Base-by-base conservation (phyloP, 352 stramenopile genomes). In the Peronospora destructor region DNA sequence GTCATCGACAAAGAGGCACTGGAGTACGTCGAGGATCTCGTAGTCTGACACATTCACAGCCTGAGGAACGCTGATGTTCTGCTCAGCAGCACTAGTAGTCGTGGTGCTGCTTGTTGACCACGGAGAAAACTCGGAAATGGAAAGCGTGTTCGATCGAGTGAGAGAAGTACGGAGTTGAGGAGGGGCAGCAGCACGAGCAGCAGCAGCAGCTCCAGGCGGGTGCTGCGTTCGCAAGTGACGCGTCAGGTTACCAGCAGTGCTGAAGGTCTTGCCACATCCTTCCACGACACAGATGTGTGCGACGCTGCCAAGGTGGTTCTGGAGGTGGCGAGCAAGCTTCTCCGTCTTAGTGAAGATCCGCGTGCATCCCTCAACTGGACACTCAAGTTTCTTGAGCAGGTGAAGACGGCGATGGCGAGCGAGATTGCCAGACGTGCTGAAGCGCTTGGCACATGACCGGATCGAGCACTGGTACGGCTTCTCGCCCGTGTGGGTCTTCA, bases 401-500 rank as follows among this genome's bases (percentile, higher is more conserved):
- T 84, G 72, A 11, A 84, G 65, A 7, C 70, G 69, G 13, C 66
- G 64, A 49, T 84, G 72, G 25, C 72, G 72, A 30, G 72, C 67
- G 32, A 84, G 58, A 57, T 84, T 84, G 52, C 72, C 72, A 3
- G 72, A 76, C n/a, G 72, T 84, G 51, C 67, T 78, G 51, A 84
- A 84, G 35, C 70, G 71, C 65, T 80, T 84, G 16, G 54, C 69
- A 55, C 72, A 84, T 4, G 65, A 66, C n/a, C 48, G 55, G 46
- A 75, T 74, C 12, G 69, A 45, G 44, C 72, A 84, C 45, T 78
- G 64, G 53, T 83, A 73, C 12, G 79, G 76, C 56, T 85, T 81
- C 61, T 89, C 78, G 33, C 78, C 78, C 49, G 78, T 87, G 66
- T 89, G 78, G 36, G 76, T 89, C 67, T 87, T 87, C 59, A 85